Base-by-base conservation (phyloP, 805 yeast species). In the Candida ipomoeae region DNA sequence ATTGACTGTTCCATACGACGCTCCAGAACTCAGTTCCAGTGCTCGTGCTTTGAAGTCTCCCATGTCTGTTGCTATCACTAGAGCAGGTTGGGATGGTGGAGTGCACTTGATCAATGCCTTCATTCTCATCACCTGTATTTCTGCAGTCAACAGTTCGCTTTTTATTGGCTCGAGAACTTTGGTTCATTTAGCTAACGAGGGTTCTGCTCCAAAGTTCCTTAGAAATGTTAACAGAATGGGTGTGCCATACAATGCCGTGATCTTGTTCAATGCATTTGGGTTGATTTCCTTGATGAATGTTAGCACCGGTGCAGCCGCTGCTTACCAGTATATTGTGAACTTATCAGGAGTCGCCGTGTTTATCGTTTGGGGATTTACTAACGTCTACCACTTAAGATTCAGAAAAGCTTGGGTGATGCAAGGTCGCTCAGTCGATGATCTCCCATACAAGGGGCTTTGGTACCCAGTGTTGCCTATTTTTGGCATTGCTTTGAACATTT, bases 111-210 rank as follows among this genome's bases (percentile, higher is more conserved):
- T 82, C 55, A 82, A 83, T 55, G 82, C 89, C 0, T 78, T 86
- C 58, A 78, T 85, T 54, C 67, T 84, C 51, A 61, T 83, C 13
- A 83, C 86, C 2, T 80, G 87, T 58, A 64, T 86, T 40, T 81
- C 87, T 32, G 87, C 91, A 5, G 80, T 84, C 60, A 85, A 85
- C 67, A 77, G 86, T 39, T 79, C 86, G 34, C 80, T 85, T 47
- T 85, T 81, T 64, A 76, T 85, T 63, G 88, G 87, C 10, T 80
- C 88, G 2, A 73, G 91, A 63, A 78, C 89, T 1, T 70, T 85
- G 13, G 80, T 84, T 54, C 81, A 79, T 48, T 75, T 85, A 74
- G 83, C 89, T 5, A 70, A 76, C 52, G 82, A 78, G 49, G 81
- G 83, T 1, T 73, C 74, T 51, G 87, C 86, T 0, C 89, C 88